Evolutionary conservation across 495 filamentous ascomycete genomes (phyloP).

Genomic region (Penicillium cinerascens): DNA sequence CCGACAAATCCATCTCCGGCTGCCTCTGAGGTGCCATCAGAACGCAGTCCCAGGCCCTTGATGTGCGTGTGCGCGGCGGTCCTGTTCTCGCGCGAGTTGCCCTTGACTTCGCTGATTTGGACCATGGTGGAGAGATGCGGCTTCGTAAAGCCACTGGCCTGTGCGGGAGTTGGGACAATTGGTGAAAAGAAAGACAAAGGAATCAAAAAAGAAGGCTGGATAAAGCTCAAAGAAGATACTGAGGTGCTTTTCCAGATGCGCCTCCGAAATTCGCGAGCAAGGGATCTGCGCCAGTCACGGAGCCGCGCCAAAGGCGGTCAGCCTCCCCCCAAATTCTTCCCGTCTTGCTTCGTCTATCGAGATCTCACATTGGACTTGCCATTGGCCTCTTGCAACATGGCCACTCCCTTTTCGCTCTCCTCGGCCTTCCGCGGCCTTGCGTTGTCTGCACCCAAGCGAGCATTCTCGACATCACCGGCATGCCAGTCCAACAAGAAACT

Average conservation of each 20-base stretch:
- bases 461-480: conserved; percentile 40
- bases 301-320: conserved; percentile 39
- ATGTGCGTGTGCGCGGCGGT: conserved; percentile 97
- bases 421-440: conserved; percentile 43
- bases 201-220: conserved; percentile 5
- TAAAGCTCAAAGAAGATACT: conserved; percentile 9
- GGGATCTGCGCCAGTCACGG: conserved; percentile 33
- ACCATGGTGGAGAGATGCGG: conserved; percentile 61
- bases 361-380: not conserved
- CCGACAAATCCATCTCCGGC: conserved; percentile 81
- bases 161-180: conserved; percentile 1
- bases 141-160: conserved; percentile 21
- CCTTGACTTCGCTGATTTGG: conserved; percentile 93
- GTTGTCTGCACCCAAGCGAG: conserved; percentile 38
- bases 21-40: conserved; percentile 77
- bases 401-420: conserved; percentile 37
- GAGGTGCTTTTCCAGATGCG: conserved; percentile 15
- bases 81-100: conserved; percentile 89
- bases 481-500: conserved; percentile 34
- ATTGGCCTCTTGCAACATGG: conserved; percentile 17
- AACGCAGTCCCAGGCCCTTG: conserved; percentile 80
- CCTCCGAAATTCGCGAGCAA: conserved; percentile 39
- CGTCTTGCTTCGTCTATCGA: conserved; percentile 8
- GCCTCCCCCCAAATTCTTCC: conserved; percentile 39
- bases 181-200: not conserved